A percentile compares a stretch with the other conserved stretches of the same genome.
Evolutionary conservation across 768 basidiomycete species (phyloP).

Genomic region (Pleurotus tuber-regium): DNA sequence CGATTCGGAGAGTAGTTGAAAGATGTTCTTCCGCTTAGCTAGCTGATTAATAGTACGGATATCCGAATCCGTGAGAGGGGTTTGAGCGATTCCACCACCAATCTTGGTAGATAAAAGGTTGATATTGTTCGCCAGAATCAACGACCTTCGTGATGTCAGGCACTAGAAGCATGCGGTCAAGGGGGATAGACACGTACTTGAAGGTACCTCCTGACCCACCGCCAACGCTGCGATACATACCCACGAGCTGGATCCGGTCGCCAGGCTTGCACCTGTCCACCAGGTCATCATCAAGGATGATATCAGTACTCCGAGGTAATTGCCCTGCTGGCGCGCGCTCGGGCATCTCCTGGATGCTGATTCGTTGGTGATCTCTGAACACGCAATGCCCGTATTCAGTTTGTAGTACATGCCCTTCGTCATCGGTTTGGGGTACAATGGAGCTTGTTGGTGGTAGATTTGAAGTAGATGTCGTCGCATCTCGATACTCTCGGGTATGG

Average conservation of each 20-base stretch:
- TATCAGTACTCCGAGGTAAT: slow-evolving; percentile 92
- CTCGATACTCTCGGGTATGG: slow-evolving; percentile 88
- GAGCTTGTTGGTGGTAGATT: slow-evolving; percentile 84
- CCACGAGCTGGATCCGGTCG: slow-evolving; percentile 95
- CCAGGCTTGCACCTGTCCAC: slow-evolving; percentile 98
- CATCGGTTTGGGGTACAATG: slow-evolving; percentile 88
- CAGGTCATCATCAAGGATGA: slow-evolving; percentile 93
- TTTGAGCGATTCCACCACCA: slow-evolving; percentile 93
- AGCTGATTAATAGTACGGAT: slow-evolving; percentile 96
- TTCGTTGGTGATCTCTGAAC: slow-evolving; percentile 95
- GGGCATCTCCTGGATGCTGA: slow-evolving; percentile 99
- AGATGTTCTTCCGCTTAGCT: slow-evolving; percentile 83
- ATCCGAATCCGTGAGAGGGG: slow-evolving; percentile 87
- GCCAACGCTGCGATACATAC: slow-evolving; percentile 91
- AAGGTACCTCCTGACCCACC: slow-evolving; percentile 91
- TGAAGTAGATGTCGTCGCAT: slow-evolving; percentile 84
- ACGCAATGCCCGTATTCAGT: slow-evolving; percentile 91
- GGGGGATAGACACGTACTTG: slow-evolving; percentile 56
- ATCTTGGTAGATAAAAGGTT: slow-evolving; percentile 92
- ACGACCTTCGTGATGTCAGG: slow-evolving; percentile 54
- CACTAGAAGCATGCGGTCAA: slow-evolving; percentile 7
- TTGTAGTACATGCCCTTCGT: slow-evolving; percentile 81
- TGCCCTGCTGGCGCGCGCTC: slow-evolving; percentile 98
- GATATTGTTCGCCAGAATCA: slow-evolving; percentile 93
- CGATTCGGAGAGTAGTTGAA: slow-evolving; percentile 86